Conservation (phyloP, 1,139 yeast species). For the Geotrichum cucujoidarum region DNA sequence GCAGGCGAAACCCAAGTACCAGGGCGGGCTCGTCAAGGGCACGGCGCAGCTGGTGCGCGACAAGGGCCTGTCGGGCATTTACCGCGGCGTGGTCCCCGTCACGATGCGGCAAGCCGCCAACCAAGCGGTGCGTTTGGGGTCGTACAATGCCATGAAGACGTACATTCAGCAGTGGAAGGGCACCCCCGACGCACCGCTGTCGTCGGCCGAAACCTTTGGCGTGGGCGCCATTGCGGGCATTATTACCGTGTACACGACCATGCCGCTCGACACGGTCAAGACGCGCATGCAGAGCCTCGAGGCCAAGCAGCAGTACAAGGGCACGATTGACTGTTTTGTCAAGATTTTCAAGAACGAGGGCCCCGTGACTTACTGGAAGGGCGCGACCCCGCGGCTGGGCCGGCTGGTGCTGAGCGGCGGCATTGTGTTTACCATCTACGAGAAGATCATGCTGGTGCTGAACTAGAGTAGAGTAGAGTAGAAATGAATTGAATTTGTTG, state of each 20-base stretch:
- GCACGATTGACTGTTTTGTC: slow-evolving; percentile 77
- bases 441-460: slow-evolving; percentile 68
- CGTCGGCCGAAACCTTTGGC: slow-evolving; percentile 73
- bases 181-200: slow-evolving; percentile 57
- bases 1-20: slow-evolving; percentile 65
- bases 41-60: slow-evolving; percentile 62
- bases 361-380: slow-evolving; percentile 91
- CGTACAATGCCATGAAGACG: slow-evolving; percentile 83
- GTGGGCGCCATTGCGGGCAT: slow-evolving; percentile 93
- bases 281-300: slow-evolving; percentile 96
- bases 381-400: slow-evolving; percentile 95
- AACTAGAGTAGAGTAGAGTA: slow-evolving; percentile 18
- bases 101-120: slow-evolving; percentile 94
- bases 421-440: slow-evolving; percentile 90
- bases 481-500: neutral
- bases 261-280: slow-evolving; percentile 97
- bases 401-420: slow-evolving; percentile 91
- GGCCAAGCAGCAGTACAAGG: slow-evolving; percentile 61
- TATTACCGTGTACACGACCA: slow-evolving; percentile 89
- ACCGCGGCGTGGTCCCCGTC: slow-evolving; percentile 87
- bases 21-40: slow-evolving; percentile 60
- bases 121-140: slow-evolving; percentile 89
- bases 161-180: slow-evolving; percentile 60
- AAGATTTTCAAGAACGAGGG: slow-evolving; percentile 85
- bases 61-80: slow-evolving; percentile 76